phyloP scores from a whole-genome alignment of 352 stramenopile genomes.

The Phytopythium mirpurense region DNA sequence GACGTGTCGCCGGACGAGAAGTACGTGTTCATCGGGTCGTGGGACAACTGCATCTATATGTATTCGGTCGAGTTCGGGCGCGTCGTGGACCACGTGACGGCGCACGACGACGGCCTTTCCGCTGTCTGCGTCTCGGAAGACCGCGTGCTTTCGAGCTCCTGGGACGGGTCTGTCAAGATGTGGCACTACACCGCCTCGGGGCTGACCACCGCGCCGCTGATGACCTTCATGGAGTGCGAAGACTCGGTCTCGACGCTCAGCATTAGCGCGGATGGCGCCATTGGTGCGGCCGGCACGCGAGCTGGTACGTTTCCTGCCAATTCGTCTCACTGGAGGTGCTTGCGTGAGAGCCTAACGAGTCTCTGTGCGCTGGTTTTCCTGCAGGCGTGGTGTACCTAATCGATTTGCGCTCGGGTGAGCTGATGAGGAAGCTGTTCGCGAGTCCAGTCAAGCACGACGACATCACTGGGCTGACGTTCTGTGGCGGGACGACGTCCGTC shows the following conservation, averaged over 20 bases:
- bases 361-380: neutral
- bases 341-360: neutral
- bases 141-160: constrained; percentile 68
- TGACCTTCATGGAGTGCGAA: constrained; percentile 61
- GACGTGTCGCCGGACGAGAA: constrained; percentile 65
- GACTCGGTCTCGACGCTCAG: constrained; percentile 63
- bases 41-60: constrained; percentile 78
- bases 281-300: constrained; percentile 51
- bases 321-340: too few species aligned
- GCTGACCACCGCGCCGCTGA: constrained; percentile 36
- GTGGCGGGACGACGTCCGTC: constrained; percentile 38
- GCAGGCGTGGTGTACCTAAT: constrained; percentile 63
- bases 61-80: constrained; percentile 45
- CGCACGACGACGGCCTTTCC: constrained; percentile 65
- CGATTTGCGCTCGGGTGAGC: constrained; percentile 57
- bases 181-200: constrained; percentile 58
- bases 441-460: constrained; percentile 51
- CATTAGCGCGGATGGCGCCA: constrained; percentile 44
- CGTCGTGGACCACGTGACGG: constrained; percentile 60
- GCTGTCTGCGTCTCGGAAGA: constrained; percentile 53
- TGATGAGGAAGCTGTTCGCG: constrained; percentile 53
- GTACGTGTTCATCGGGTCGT: constrained; percentile 56
- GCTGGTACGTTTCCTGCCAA: constrained; percentile 65
- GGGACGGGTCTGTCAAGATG: constrained; percentile 70
- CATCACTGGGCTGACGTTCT: constrained; percentile 63